A percentile compares a stretch with the other conserved stretches of the same genome.
These are phyloP conservation scores for Ophiosphaerella korrae DNA, from an alignment of 2,329 filamentous ascomycete genomes.

Conservation along the genomic window DNA sequence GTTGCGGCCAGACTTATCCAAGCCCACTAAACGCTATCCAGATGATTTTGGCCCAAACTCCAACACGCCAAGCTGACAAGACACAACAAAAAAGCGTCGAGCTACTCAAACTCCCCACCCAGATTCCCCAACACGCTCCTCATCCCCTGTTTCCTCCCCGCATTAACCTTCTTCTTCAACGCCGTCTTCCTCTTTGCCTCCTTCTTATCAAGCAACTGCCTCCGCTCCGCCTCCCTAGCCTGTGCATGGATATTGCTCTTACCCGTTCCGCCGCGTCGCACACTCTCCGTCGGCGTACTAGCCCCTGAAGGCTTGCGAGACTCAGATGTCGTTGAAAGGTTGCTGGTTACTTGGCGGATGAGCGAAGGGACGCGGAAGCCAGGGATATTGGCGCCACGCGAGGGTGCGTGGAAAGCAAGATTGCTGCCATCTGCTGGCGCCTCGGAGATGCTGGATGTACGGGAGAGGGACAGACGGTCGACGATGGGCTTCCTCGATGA, in stretches of 20 bases:
- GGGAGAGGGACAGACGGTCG: conserved; percentile 75
- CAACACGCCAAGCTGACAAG: conserved; percentile 1
- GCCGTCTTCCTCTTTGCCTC: conserved; percentile 57
- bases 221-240: conserved; percentile 63
- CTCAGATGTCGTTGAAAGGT: conserved; percentile 38
- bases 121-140: conserved; percentile 42
- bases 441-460: conserved; percentile 45
- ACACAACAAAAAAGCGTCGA: neutral
- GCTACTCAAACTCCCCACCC: conserved; percentile 45
- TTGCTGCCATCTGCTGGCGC: conserved; percentile 42
- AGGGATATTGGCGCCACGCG: conserved; percentile 40
- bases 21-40: too few relatives aligned
- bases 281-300: conserved; percentile 31
- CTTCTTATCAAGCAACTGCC: conserved; percentile 56
- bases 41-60: too few relatives aligned
- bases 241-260: conserved; percentile 66
- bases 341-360: conserved; percentile 73
- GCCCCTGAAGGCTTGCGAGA: conserved; percentile 38
- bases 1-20: too few relatives aligned
- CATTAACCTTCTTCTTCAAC: conserved; percentile 51
- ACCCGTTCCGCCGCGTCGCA: conserved; percentile 59
- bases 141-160: conserved; percentile 29
- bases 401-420: conserved; percentile 62
- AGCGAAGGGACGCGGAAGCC: conserved; percentile 72
- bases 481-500: conserved; percentile 58